Conservation (phyloP, 371 early-diverging fungal species). For the Mortierella sp. region DNA sequence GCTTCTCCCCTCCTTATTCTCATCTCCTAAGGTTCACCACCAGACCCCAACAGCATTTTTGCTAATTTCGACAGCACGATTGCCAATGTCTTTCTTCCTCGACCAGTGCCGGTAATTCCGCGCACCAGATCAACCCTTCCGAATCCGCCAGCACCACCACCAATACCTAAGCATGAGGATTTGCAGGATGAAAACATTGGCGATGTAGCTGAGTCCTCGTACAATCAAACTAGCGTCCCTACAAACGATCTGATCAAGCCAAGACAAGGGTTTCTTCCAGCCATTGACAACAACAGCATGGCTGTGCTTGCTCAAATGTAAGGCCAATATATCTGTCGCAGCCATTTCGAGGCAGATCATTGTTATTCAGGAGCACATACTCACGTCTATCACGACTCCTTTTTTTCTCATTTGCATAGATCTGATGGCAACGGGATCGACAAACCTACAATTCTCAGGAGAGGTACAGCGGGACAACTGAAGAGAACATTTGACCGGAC, state of each 20-base stretch:
- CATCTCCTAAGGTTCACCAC: conserved; percentile 27
- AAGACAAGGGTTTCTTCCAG: conserved; percentile 6
- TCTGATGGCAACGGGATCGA: conserved; percentile 18
- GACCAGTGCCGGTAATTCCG: background rate
- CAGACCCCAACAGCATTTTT: conserved; percentile 33
- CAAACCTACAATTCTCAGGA: conserved; percentile 25
- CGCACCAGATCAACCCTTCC: conserved; percentile 9
- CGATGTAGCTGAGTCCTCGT: background rate
- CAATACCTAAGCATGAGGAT: background rate
- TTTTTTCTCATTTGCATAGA: background rate
- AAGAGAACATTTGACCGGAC: conserved; percentile 23
- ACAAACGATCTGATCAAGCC: background rate
- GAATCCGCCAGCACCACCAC: background rate
- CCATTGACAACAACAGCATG: conserved; percentile 5
- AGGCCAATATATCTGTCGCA: background rate
- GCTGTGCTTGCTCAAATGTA: conserved; percentile 9
- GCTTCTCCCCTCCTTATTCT: background rate
- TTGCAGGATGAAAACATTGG: conserved; percentile 22
- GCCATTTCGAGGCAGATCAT: background rate
- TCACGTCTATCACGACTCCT: background rate
- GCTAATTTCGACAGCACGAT: conserved; percentile 26
- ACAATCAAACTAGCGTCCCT: conserved; percentile 7
- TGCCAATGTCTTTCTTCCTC: background rate
- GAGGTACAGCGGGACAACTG: conserved; percentile 26
- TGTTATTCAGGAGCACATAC: background rate